These are phyloP conservation scores for Thuidium tamariscinum DNA, from an alignment of 225 moss, liverwort and hornwort genomes.

Conservation along the genomic window DNA sequence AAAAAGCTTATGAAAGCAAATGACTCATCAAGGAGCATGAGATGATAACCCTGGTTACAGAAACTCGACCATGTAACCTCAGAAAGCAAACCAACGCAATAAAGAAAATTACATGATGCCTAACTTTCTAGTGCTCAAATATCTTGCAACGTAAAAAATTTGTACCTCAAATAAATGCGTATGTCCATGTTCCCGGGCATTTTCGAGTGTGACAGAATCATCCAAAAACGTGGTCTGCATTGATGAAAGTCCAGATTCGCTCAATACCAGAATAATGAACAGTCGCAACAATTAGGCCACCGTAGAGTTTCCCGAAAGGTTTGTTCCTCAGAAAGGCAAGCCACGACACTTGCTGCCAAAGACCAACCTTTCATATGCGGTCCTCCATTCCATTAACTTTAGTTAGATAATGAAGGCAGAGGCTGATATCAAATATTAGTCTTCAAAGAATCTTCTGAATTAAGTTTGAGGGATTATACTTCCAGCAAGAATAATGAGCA, in stretches of 20 bases:
- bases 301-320: not conserved
- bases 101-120: not conserved
- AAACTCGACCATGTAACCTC: not conserved
- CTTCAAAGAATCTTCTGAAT: not conserved
- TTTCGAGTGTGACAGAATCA: constrained; percentile 49
- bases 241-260: not conserved
- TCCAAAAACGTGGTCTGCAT: constrained; percentile 82
- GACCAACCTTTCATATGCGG: not conserved
- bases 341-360: not conserved
- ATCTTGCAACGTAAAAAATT: not conserved
- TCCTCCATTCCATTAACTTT: not conserved
- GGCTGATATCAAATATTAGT: not conserved
- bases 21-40: not conserved
- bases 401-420: not conserved
- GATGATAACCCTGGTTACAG: not conserved
- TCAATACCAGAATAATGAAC: not conserved
- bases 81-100: not conserved
- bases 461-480: not conserved
- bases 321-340: not conserved
- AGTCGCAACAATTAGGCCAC: not conserved
- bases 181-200: constrained; percentile 82
- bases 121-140: not conserved
- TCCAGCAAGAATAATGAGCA: not conserved
- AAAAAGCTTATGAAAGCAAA: not conserved
- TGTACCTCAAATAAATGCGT: constrained; percentile 78